Conservation (phyloP, 2,329 filamentous ascomycete species). For the Colletotrichum coccodes region DNA sequence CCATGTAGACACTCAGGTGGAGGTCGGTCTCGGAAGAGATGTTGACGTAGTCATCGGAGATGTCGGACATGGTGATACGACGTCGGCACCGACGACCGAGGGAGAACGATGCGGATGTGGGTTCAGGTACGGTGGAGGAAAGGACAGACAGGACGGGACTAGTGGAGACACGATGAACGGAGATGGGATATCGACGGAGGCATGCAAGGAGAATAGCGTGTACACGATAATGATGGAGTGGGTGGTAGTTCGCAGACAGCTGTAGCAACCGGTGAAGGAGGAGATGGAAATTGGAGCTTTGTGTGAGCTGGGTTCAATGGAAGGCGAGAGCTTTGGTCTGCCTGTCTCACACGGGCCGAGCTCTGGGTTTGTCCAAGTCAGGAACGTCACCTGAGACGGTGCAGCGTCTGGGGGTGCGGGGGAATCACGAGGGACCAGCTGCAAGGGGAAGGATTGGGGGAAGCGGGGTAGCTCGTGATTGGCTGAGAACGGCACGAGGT, state of each 20-base stretch:
- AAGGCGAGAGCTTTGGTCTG: background rate
- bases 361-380: background rate
- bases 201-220: slow-evolving; percentile 1
- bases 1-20: slow-evolving; percentile 28
- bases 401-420: slow-evolving; percentile 32
- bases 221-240: slow-evolving; percentile 6
- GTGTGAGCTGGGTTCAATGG: background rate
- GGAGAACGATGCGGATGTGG: background rate
- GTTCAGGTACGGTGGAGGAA: slow-evolving; percentile 2
- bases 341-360: background rate
- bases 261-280: background rate
- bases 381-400: slow-evolving; percentile 31
- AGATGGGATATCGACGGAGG: slow-evolving; percentile 5
- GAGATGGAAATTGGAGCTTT: background rate
- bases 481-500: background rate
- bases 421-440: slow-evolving; percentile 24
- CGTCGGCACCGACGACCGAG: slow-evolving; percentile 15
- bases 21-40: slow-evolving; percentile 28
- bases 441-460: slow-evolving; percentile 20
- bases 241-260: background rate
- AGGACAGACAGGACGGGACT: background rate
- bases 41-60: slow-evolving; percentile 31
- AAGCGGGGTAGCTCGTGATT: slow-evolving; percentile 21
- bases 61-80: slow-evolving; percentile 30
- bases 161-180: slow-evolving; percentile 20